A percentile compares a stretch with the other conserved stretches of the same genome.
These are phyloP conservation scores for Xylaria sp. DNA, from an alignment of 2,329 filamentous ascomycete genomes.

Conservation along the genomic window DNA sequence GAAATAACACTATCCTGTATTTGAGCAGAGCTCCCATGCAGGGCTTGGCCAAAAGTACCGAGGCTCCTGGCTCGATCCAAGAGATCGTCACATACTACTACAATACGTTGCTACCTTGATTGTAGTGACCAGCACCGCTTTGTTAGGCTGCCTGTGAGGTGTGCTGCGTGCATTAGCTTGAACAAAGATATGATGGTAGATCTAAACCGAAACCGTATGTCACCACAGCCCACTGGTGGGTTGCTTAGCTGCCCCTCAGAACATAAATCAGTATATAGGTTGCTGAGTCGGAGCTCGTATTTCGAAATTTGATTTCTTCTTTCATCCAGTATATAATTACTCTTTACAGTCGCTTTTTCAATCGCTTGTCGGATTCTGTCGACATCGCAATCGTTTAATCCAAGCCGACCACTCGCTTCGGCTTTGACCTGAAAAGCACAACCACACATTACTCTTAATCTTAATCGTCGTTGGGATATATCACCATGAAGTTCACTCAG, in stretches of 20 bases:
- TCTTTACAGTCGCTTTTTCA: constrained; percentile 36
- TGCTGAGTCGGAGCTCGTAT: constrained; percentile 20
- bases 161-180: constrained; percentile 22
- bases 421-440: constrained; percentile 30
- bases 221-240: constrained; percentile 31
- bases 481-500: constrained; percentile 46
- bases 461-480: constrained; percentile 26
- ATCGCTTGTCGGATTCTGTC: constrained; percentile 27
- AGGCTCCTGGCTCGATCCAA: neutral
- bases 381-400: constrained; percentile 23
- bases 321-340: constrained; percentile 32
- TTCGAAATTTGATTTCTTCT: constrained; percentile 8
- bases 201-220: constrained; percentile 23
- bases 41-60: neutral
- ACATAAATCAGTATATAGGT: constrained; percentile 35
- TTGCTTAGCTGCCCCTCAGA: constrained; percentile 26
- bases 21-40: constrained; percentile 2
- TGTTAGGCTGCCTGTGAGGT: neutral
- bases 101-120: constrained; percentile 6
- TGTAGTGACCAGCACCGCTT: constrained; percentile 9
- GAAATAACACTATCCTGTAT: too few relatives aligned
- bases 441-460: constrained; percentile 31
- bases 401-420: constrained; percentile 29
- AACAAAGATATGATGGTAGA: constrained; percentile 30
- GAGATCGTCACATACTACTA: neutral